Evolutionary conservation across 345 rosid genomes (phyloP).

Genomic region (Syzygium aromaticum): DNA sequence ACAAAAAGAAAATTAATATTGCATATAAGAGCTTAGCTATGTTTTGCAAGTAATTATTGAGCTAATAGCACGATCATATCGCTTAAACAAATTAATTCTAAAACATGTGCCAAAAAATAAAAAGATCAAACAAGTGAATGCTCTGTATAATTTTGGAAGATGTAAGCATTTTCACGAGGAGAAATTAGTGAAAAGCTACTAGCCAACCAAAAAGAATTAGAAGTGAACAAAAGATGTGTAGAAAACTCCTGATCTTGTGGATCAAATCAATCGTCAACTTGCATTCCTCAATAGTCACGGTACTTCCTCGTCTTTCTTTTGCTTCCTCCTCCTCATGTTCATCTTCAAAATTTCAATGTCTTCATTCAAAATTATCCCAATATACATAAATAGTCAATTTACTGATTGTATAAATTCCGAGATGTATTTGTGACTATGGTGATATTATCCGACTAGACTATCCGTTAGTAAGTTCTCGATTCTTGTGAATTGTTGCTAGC

Average conservation of each 20-base stretch:
- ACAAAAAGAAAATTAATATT: not conserved
- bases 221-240: not conserved
- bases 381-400: not conserved
- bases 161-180: not conserved
- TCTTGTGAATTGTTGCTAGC: not conserved
- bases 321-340: not conserved
- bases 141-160: not conserved
- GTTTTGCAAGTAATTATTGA: not conserved
- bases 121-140: not conserved
- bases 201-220: not conserved
- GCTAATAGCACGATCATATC: not conserved
- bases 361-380: not conserved
- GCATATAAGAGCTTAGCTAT: not conserved
- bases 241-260: not conserved
- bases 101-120: not conserved
- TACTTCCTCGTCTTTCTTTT: not conserved
- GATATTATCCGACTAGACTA: not conserved
- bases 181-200: not conserved
- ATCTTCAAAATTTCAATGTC: not conserved
- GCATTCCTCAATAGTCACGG: not conserved
- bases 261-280: not conserved
- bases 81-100: too few relatives aligned
- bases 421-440: not conserved
- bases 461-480: not conserved
- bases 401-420: not conserved